Percentiles rank a stretch among this genome's conserved stretches.
These are phyloP conservation scores for Lactarius sanguifluus DNA, from an alignment of 768 basidiomycete genomes.

Conservation along the genomic window DNA sequence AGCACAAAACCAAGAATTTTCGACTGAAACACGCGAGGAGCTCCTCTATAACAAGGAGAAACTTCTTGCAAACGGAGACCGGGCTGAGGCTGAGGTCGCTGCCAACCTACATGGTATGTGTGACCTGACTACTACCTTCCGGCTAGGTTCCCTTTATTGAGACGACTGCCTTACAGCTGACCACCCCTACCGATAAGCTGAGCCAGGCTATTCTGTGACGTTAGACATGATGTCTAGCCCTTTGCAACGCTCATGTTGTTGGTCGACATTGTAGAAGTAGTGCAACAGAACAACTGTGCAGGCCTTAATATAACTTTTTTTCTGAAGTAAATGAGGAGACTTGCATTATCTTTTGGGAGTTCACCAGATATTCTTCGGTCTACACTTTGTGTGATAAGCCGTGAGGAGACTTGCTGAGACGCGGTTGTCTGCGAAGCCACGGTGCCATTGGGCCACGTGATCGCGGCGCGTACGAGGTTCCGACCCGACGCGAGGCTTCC, in stretches of 20 bases:
- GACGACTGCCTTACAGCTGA: conserved; percentile 53
- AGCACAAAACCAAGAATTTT: conserved; percentile 98
- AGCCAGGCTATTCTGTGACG: background rate
- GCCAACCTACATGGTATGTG: conserved; percentile 85
- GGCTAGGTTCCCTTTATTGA: conserved; percentile 29
- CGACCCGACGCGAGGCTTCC: background rate
- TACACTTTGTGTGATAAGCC: background rate
- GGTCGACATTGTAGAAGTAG: conserved; percentile 5
- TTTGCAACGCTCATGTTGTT: conserved; percentile 3
- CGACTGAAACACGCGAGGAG: conserved; percentile 97
- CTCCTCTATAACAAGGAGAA: conserved; percentile 99
- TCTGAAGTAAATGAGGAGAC: background rate
- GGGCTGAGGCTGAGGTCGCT: conserved; percentile 96
- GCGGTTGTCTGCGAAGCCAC: background rate
- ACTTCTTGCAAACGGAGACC: conserved; percentile 91
- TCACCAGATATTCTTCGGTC: background rate
- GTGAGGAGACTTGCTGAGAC: background rate
- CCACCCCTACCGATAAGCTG: conserved; percentile 76
- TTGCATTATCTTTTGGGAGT: background rate
- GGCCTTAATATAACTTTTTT: conserved; percentile 14
- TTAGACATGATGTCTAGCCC: background rate
- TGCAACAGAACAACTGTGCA: conserved; percentile 3
- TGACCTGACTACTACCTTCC: conserved; percentile 29
- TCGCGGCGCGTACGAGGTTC: conserved; percentile 10
- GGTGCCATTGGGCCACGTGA: conserved; percentile 15